Evolutionary conservation across 2,329 filamentous ascomycete genomes (phyloP).

Genomic region (Raffaelea arxii): DNA sequence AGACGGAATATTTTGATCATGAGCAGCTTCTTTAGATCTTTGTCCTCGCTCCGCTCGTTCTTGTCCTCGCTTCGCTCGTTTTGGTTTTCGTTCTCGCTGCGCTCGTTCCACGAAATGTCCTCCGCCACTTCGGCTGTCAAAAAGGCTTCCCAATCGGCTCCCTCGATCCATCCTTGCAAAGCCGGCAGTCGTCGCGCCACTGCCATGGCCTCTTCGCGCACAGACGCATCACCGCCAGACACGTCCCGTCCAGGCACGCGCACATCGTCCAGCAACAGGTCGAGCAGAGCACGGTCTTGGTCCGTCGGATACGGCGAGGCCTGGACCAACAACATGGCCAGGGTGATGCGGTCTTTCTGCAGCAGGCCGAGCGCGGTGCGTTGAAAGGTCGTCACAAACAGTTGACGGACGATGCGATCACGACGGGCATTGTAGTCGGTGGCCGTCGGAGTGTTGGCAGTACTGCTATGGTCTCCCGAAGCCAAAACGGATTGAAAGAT

Average conservation of each 20-base stretch:
- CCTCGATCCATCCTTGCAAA: constrained; percentile 63
- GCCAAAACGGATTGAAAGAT: constrained; percentile 92
- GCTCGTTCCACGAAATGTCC: constrained; percentile 27
- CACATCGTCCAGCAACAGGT: constrained; percentile 67
- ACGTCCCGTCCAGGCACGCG: constrained; percentile 68
- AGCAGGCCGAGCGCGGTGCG: constrained; percentile 87
- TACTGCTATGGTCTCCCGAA: constrained; percentile 64
- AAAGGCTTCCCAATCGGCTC: constrained; percentile 70
- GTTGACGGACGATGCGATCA: constrained; percentile 80
- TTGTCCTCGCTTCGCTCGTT: constrained; percentile 22
- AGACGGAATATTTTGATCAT: constrained; percentile 92
- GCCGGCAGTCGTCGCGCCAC: constrained; percentile 59
- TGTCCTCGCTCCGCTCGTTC: constrained; percentile 45
- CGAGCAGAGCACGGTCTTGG: constrained; percentile 82
- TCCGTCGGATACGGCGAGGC: constrained; percentile 96
- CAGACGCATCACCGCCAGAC: constrained; percentile 30
- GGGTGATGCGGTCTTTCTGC: constrained; percentile 87
- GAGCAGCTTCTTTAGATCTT: constrained; percentile 72
- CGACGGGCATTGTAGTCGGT: constrained; percentile 70
- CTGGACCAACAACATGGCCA: constrained; percentile 91
- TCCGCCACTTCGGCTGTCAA: constrained; percentile 79
- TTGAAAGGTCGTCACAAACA: constrained; percentile 87
- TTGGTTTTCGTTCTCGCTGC: constrained; percentile 62
- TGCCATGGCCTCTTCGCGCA: constrained; percentile 55
- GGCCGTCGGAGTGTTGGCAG: too few species aligned